Base-by-base conservation (phyloP, 352 stramenopile species). In the Phytophthora nicotianae region DNA sequence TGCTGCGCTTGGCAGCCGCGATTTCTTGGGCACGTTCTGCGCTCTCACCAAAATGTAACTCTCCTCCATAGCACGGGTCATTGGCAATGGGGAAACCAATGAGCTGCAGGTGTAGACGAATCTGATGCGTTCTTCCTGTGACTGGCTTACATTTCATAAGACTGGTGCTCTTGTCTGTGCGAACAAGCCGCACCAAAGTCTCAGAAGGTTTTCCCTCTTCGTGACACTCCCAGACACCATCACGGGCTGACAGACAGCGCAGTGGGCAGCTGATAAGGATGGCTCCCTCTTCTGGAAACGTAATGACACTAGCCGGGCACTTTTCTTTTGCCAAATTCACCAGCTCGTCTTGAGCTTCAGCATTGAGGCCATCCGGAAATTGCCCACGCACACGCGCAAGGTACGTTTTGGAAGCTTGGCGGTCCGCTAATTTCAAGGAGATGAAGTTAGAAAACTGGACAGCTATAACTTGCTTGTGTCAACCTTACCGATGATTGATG, bases 51-150 rank as follows among this genome's bases (percentile, higher is more conserved):
- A 86, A 98, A 72, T 96, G 95, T 27, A 98, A 75, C 38, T 98
- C 65, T 32, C 97, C 97, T 52, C 97, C 97, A 70, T 99, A 99
- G 75, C 96, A 98, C 21, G 96, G 93, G 65, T 99, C 97, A 65
- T 99, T 99, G 9, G 95, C 96, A 77, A 99, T 99, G 2, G 97
- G 92, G 58, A 90, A 93, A 9, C 86, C 86, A 47, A 97, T 72
- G 17, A 97, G 77, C 62, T 98, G 95, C 42, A 99, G 76, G 59
- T 99, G 97, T 19, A 99, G 72, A 13, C 97, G 91, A 65, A 99
- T 98, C 74, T 99, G 97, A 77, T 99, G 97, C 24, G 96, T 99
- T 50, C 97, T 82, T 43, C 97, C 97, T 6, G 97, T 99, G 38
- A 96, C 76, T 5, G 96, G 96, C 51, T 97, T 93, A 72, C 90